Evolutionary conservation across 192 early-diverging fungal species (phyloP), one percentile per base, ranked within the genome.

Genomic region (Geosiphon pyriformis): DNA sequence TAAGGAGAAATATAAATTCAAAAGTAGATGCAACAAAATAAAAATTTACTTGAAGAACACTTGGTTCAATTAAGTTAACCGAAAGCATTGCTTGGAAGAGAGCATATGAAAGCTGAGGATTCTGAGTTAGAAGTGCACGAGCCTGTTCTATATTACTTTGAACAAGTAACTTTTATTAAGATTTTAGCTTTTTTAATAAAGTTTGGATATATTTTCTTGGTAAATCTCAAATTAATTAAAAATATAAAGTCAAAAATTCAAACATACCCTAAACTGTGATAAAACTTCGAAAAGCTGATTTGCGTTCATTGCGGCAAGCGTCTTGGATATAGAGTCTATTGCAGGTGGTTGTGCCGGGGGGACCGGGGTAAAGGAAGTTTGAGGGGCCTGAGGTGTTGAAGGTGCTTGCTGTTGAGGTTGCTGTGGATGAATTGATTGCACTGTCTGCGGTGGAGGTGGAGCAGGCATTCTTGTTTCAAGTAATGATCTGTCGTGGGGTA

Each of bases 81-180:
- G 86, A 80, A 8, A 91, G 54, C 69, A 95, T 81, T 17, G 86
- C 83, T 71, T 94, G 92, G 68, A 95, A 92, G 27, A 94, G 70
- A 2, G 90, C 90, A 76, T 92, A 95, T 4, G 90, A 76, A 0
- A 93, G 70, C 68, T 90, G 90, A 23, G 93, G 93, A 65, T 95
- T 90, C n/a, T 76, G 62, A 6, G 71, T 74, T n/a, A 95, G 74
- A 2, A 94, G 73, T 6, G 81, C 71, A 49, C 82, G 83, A 6
- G 87, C 83, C 60, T 85, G 77, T n/a, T 89, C 88, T 1, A 88
- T 84, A 42, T 78, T 68, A n/a, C 20, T 78, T 29, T 74, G 60
- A 23, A 74, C 71, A 31, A 74, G 55, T 1, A 76, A 71, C 61
- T 78, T 67, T 68, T 31, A 61, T 67, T 10, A 61, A 67, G 23